A percentile compares a stretch with the other conserved stretches of the same genome.
Evolutionary conservation across 192 early-diverging fungal species (phyloP).

Genomic region (Polychytrium aggregatum): DNA sequence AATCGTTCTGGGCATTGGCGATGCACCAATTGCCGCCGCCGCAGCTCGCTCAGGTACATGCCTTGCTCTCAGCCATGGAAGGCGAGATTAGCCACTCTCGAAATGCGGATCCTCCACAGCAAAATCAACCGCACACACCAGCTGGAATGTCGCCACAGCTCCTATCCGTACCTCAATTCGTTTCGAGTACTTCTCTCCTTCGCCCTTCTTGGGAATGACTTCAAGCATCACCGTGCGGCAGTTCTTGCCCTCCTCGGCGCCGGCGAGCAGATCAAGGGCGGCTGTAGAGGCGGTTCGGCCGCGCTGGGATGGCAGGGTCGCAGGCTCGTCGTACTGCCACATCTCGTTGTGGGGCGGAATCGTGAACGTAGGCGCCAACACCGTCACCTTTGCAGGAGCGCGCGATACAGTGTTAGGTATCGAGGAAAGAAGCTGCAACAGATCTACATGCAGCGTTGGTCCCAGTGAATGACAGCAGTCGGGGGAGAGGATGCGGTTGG

Average conservation of each 20-base stretch:
- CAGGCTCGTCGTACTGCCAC: conserved; percentile 64
- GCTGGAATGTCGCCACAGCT: too few species aligned
- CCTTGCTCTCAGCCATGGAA: background rate
- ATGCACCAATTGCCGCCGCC: too few species aligned
- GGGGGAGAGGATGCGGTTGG: too few species aligned
- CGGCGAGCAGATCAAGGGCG: background rate
- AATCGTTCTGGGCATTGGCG: too few species aligned
- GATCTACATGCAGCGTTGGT: too few species aligned
- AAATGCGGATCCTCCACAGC: too few species aligned
- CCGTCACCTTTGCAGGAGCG: too few species aligned
- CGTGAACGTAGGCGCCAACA: conserved; percentile 53
- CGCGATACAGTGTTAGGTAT: too few species aligned
- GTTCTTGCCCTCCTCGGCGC: conserved; percentile 25
- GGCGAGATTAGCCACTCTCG: background rate
- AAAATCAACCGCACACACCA: too few species aligned
- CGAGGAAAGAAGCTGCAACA: too few species aligned
- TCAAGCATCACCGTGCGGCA: conserved; percentile 47
- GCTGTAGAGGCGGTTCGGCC: background rate
- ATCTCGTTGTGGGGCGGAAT: conserved; percentile 66
- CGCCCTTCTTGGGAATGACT: conserved; percentile 45
- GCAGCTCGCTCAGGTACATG: too few species aligned
- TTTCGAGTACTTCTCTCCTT: conserved; percentile 19
- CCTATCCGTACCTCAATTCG: conserved; percentile 5
- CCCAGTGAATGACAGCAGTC: too few species aligned
- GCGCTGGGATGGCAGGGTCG: background rate